A percentile compares a stretch with the other conserved stretches of the same genome.
phyloP scores from a whole-genome alignment of 73 alveolate genomes.

The Loxodes magnus region DNA sequence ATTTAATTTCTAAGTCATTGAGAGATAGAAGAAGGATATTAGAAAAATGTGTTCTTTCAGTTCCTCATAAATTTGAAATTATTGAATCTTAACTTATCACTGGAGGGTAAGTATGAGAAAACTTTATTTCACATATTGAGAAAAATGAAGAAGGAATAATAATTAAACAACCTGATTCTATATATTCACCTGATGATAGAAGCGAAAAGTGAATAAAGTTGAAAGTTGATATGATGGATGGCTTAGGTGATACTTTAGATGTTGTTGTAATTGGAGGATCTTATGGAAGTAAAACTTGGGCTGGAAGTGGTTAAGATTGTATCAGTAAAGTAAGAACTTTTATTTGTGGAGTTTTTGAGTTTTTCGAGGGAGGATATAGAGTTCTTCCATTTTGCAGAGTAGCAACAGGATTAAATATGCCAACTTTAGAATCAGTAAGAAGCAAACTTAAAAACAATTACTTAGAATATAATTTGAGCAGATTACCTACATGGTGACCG shows the following conservation, averaged over 20 bases:
- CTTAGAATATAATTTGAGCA: constrained; percentile 67
- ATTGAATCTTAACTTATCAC: constrained; percentile 55
- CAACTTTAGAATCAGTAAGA: constrained; percentile 55
- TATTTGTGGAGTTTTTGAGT: too few relatives aligned
- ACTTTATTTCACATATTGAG: constrained; percentile 67
- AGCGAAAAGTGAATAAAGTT: constrained; percentile 81
- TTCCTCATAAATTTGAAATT: constrained; percentile 69
- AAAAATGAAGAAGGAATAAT: constrained; percentile 92
- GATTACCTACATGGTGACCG: constrained; percentile 68
- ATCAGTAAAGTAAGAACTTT: too few relatives aligned
- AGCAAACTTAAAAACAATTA: constrained; percentile 67
- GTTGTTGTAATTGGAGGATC: constrained; percentile 89
- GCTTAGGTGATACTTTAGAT: constrained; percentile 89
- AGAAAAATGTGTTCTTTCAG: constrained; percentile 44
- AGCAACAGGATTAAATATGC: constrained; percentile 86
- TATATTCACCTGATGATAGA: constrained; percentile 86
- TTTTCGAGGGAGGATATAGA: too few relatives aligned
- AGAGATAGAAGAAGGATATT: constrained; percentile 69
- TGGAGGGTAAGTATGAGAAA: constrained; percentile 60
- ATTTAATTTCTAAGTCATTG: constrained; percentile 68
- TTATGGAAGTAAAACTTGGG: constrained; percentile 83
- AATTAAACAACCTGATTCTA: constrained; percentile 60
- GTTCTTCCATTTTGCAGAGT: constrained; percentile 89
- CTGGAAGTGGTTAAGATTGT: constrained; percentile 57
- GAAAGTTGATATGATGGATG: constrained; percentile 92